A percentile compares a stretch with the other conserved stretches of the same genome.
phyloP scores from a whole-genome alignment of 495 filamentous ascomycete species.

The Neurospora sp. region DNA sequence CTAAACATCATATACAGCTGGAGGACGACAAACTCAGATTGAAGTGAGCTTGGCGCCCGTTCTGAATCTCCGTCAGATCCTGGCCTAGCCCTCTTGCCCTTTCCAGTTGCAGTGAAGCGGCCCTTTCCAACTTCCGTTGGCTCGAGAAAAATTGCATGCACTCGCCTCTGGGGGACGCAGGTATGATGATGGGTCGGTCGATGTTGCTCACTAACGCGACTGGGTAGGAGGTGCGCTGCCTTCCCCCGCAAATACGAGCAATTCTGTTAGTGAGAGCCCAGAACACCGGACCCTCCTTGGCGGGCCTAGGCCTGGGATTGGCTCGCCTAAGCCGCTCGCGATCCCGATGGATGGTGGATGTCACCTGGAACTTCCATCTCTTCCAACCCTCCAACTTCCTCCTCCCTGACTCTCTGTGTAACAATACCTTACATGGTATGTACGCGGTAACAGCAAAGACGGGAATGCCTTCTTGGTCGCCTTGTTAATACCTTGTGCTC shows the following conservation, averaged over 20 bases:
- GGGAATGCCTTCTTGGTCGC: background rate
- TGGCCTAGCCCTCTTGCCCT: background rate
- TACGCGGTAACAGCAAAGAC: background rate
- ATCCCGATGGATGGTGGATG: background rate
- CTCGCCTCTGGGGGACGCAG: background rate
- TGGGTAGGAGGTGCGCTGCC: background rate
- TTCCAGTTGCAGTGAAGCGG: background rate
- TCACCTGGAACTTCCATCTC: background rate
- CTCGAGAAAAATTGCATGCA: background rate
- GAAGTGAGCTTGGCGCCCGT: background rate
- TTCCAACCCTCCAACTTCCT: background rate
- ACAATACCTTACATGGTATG: background rate
- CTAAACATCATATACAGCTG: background rate
- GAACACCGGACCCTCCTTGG: background rate
- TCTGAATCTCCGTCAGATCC: background rate
- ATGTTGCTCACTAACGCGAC: background rate
- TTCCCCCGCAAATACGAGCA: background rate
- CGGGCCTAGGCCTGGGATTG: background rate
- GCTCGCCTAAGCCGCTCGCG: background rate
- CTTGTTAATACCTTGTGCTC: background rate
- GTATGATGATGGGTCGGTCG: background rate
- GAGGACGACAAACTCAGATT: background rate
- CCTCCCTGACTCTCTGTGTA: background rate
- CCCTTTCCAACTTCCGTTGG: background rate
- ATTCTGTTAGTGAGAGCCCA: background rate